Base-by-base conservation (phyloP, 2,329 filamentous ascomycete species). In the Sporothrix curviconia region DNA sequence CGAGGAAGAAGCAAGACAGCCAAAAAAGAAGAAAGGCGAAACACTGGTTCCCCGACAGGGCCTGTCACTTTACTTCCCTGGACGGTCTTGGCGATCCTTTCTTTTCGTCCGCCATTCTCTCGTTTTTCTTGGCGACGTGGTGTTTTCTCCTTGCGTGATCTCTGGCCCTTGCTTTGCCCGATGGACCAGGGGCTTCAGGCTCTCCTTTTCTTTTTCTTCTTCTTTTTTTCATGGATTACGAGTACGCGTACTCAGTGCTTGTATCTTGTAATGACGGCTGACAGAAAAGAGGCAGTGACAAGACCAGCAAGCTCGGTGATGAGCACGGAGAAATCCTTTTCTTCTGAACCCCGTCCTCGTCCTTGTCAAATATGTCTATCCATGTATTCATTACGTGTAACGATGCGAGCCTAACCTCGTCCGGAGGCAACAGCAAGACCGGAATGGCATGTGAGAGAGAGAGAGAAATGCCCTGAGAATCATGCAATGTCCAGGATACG, bases 61-160 rank as follows among this genome's bases (percentile, higher is more conserved):
- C 49, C 49, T 30, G 36, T 25, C 47, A 14, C 24, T 14, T 50
- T 34, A n/a, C n/a, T n/a, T 50, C 47, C 46, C 32, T 37, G 36
- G 47, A 34, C 47, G 32, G 19, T 50, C 47, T 50, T 37, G 47
- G 47, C 47, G 32, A 50, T 37, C 32, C 19, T 25, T 25, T 47
- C 36, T 49, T 17, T 14, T 22, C 22, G 7, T 32, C 22, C 9
- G 30, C 15, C 30, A 24, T 19, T 49, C 46, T 30, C 11, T 36
- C n/a, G n/a, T 19, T 49, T 11, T 49, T 49, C 46, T 49, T 34
- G 46, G 46, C 28, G 46, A 25, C 47, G 47, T 51, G 32, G 47
- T 25, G 47, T 51, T 34, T 51, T 51, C 34, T 22, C 47, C 34
- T 50, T 51, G 34, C 47, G 47, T 28, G 34, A 17, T 51, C 34